Evolutionary conservation across 495 filamentous ascomycete species (phyloP).

Genomic region (Tirmania nivea): DNA sequence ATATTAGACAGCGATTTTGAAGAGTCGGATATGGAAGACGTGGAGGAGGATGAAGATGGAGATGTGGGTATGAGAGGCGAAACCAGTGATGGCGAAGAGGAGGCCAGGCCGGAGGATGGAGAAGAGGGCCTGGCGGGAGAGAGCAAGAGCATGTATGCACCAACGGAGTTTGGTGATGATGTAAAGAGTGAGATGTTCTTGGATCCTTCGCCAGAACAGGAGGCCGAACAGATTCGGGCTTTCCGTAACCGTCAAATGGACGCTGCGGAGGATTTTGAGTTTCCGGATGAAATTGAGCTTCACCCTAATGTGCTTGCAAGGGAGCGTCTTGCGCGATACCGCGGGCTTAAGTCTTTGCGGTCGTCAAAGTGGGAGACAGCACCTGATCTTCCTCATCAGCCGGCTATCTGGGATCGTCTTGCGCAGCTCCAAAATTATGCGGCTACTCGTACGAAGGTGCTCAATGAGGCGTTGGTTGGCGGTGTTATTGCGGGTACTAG

Average conservation of each 20-base stretch:
- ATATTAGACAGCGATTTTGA: conserved; percentile 65
- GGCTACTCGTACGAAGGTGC: conserved; percentile 45
- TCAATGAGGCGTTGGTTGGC: conserved; percentile 63
- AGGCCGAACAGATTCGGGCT: conserved; percentile 51
- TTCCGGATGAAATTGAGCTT: conserved; percentile 92
- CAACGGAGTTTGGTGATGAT: conserved; percentile 46
- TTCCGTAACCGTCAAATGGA: conserved; percentile 63
- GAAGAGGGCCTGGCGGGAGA: conserved; percentile 46
- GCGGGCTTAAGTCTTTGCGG: conserved; percentile 74
- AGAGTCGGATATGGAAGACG: conserved; percentile 60
- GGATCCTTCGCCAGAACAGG: conserved; percentile 70
- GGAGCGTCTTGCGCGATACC: conserved; percentile 64
- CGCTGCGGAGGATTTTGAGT: conserved; percentile 73
- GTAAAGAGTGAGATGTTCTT: conserved; percentile 80
- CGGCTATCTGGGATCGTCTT: conserved; percentile 70
- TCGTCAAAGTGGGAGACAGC: conserved; percentile 70
- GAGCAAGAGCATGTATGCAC: conserved; percentile 54
- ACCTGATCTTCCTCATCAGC: conserved; percentile 66
- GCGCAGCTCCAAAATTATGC: conserved; percentile 70
- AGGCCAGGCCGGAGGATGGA: conserved; percentile 43
- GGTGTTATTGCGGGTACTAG: conserved; percentile 65
- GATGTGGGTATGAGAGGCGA: conserved; percentile 27
- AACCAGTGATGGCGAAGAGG: conserved; percentile 22
- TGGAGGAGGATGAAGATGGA: conserved; percentile 29
- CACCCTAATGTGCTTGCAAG: conserved; percentile 67